phyloP scores from a whole-genome alignment of 768 basidiomycete genomes.

The Tylopilus balloui region DNA sequence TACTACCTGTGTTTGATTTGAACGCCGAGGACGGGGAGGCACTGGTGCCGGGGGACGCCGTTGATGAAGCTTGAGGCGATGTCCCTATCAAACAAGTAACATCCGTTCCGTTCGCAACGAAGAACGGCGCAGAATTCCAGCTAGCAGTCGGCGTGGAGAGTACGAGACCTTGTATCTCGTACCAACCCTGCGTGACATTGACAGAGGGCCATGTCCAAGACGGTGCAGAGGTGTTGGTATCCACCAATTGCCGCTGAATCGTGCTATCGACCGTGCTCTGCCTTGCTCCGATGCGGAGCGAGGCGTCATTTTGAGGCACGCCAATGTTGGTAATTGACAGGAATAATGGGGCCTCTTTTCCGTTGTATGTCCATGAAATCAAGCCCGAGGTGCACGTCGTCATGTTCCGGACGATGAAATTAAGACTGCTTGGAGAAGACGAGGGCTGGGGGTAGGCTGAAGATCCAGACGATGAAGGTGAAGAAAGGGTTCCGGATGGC shows the following conservation, averaged over 20 bases:
- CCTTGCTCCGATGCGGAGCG: conserved; percentile 5
- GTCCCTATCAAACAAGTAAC: conserved; percentile 30
- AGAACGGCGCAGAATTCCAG: conserved; percentile 31
- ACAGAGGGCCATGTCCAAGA: conserved; percentile 44
- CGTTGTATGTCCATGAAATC: conserved; percentile 40
- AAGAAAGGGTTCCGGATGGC: conserved; percentile 3
- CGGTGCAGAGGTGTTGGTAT: conserved; percentile 19
- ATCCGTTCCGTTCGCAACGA: conserved; percentile 35
- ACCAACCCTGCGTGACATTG: conserved; percentile 47
- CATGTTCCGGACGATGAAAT: conserved; percentile 29
- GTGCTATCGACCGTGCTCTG: neutral
- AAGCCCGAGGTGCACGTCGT: conserved; percentile 32
- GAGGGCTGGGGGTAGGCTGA: conserved; percentile 15
- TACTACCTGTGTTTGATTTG: conserved; percentile 36
- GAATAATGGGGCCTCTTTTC: conserved; percentile 26
- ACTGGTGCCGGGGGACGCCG: conserved; percentile 5
- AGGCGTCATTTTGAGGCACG: conserved; percentile 26
- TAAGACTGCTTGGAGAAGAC: conserved; percentile 14
- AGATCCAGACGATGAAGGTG: conserved; percentile 14
- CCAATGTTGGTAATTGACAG: conserved; percentile 40
- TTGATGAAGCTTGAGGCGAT: conserved; percentile 11
- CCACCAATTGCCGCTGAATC: conserved; percentile 26
- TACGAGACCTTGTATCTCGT: conserved; percentile 31
- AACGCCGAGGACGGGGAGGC: conserved; percentile 21
- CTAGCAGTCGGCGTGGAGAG: neutral